These are phyloP conservation scores for Rhododendron ferrugineum DNA, from an alignment of 148 eudicot genomes.

Conservation along the genomic window DNA sequence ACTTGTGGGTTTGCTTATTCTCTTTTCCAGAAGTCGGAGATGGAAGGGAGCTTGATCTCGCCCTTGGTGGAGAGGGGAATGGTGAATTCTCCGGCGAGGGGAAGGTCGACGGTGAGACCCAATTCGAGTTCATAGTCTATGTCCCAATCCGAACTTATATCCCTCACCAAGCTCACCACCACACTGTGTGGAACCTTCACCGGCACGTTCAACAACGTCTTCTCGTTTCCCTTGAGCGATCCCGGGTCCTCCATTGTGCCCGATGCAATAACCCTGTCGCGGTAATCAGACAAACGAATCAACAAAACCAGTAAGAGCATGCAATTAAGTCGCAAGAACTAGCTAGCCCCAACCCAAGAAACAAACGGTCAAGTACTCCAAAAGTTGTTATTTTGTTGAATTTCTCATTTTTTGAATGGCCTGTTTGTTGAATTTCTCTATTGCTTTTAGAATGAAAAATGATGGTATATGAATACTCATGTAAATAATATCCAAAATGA, in stretches of 20 bases:
- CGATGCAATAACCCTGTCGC: constrained; percentile 36
- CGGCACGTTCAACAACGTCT: constrained; percentile 34
- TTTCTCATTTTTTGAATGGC: no score
- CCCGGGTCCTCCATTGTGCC: constrained; percentile 55
- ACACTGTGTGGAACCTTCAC: constrained; percentile 42
- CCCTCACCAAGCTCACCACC: constrained; percentile 37
- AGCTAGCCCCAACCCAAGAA: not conserved
- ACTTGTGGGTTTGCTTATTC: not conserved
- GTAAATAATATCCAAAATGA: no score
- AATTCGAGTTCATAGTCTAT: constrained; percentile 45
- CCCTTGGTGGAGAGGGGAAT: constrained; percentile 47
- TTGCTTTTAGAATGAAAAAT: not conserved
- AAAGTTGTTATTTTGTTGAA: no score
- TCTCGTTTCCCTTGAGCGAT: constrained; percentile 32
- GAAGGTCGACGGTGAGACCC: constrained; percentile 42
- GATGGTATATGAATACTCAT: not conserved
- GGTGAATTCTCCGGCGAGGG: constrained; percentile 37
- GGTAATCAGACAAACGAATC: constrained; percentile 22
- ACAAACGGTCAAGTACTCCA: not conserved
- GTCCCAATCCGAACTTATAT: constrained; percentile 51
- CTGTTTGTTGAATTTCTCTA: not conserved
- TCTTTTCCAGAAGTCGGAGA: constrained; percentile 18
- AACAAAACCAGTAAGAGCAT: not conserved
- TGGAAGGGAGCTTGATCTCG: constrained; percentile 49
- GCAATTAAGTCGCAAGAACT: not conserved